A percentile compares a stretch with the other conserved stretches of the same genome.
These are phyloP conservation scores for Candida chauliodis DNA, from an alignment of 805 yeast species.

Conservation along the genomic window DNA sequence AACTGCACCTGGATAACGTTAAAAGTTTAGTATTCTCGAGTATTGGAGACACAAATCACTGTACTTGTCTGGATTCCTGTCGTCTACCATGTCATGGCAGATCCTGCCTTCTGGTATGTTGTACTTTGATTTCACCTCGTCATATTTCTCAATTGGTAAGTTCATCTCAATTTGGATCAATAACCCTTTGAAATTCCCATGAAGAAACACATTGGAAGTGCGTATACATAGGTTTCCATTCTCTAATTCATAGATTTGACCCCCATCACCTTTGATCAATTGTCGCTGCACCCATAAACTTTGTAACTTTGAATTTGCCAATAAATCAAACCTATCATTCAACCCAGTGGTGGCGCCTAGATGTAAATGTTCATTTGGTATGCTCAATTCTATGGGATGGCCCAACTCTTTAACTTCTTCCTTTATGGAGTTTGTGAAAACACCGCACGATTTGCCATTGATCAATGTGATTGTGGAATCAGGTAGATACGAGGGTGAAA, in stretches of 20 bases:
- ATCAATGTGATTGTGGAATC: constrained; percentile 48
- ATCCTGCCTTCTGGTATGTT: constrained; percentile 39
- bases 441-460: constrained; percentile 37
- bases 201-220: constrained; percentile 68
- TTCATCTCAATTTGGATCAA: constrained; percentile 52
- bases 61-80: constrained; percentile 22
- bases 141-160: constrained; percentile 18
- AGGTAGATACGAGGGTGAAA: constrained; percentile 47
- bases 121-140: constrained; percentile 26
- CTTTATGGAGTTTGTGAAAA: constrained; percentile 30
- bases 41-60: constrained; percentile 43
- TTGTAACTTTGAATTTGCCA: constrained; percentile 56
- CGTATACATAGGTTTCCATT: constrained; percentile 52
- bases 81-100: constrained; percentile 28
- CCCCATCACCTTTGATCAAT: constrained; percentile 70
- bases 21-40: constrained; percentile 38
- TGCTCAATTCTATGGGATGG: constrained; percentile 18
- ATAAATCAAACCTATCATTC: constrained; percentile 54
- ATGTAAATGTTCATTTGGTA: constrained; percentile 40
- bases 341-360: constrained; percentile 53
- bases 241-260: constrained; percentile 58
- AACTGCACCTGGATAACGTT: too few relatives aligned
- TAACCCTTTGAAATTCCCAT: constrained; percentile 71
- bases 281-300: constrained; percentile 71
- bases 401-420: constrained; percentile 25